Conservation (phyloP, 2,329 filamentous ascomycete species). For the Cladobotryum protrusum region DNA sequence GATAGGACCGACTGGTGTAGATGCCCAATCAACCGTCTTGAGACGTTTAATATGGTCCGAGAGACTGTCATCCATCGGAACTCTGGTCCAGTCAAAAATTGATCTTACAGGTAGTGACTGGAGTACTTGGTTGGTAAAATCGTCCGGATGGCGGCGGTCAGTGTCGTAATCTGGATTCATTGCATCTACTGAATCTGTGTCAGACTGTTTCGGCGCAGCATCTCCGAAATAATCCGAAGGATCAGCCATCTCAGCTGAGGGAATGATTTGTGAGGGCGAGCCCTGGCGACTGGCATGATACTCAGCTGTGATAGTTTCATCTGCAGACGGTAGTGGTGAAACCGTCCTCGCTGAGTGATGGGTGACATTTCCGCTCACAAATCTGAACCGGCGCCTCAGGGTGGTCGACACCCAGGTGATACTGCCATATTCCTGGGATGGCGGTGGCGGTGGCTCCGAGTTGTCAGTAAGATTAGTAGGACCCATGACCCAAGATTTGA, state of each 20-base stretch:
- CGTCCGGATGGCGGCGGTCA: conserved; percentile 32
- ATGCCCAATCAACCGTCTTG: conserved; percentile 64
- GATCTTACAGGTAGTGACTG: conserved; percentile 30
- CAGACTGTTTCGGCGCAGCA: conserved; percentile 17
- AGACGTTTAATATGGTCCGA: conserved; percentile 69
- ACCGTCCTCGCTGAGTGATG: conserved; percentile 28
- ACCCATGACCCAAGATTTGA: conserved; percentile 64
- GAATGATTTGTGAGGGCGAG: conserved; percentile 30
- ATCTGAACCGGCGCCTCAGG: conserved; percentile 59
- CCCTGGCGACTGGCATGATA: conserved; percentile 31
- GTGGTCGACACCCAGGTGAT: conserved; percentile 66
- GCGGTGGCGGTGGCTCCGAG: conserved; percentile 46
- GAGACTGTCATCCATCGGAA: conserved; percentile 57
- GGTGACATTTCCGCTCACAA: conserved; percentile 54
- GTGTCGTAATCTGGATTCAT: conserved; percentile 12
- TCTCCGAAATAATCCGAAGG: conserved; percentile 40
- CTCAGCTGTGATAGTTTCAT: conserved; percentile 26
- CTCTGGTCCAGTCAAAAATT: conserved; percentile 76
- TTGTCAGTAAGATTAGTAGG: conserved; percentile 47
- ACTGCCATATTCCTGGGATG: conserved; percentile 55
- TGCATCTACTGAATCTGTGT: conserved; percentile 5
- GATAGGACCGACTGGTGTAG: conserved; percentile 68
- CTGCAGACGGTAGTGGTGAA: conserved; percentile 33
- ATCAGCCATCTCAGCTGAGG: conserved; percentile 25
- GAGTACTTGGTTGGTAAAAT: conserved; percentile 32